Evolutionary conservation across 495 filamentous ascomycete genomes (phyloP).

Genomic region (Neurospora terricola): DNA sequence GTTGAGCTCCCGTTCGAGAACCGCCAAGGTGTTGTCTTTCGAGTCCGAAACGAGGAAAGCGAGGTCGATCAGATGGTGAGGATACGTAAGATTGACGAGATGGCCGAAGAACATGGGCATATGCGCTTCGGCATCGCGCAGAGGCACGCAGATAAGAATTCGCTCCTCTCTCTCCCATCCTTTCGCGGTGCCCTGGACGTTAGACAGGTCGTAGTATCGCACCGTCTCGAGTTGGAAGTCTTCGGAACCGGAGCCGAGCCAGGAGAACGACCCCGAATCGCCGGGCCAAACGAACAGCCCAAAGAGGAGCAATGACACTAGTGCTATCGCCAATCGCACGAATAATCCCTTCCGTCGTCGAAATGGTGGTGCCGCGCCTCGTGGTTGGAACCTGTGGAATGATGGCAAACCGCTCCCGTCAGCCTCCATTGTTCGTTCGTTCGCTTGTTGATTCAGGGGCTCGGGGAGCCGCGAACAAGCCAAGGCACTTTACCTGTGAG

Average conservation of each 20-base stretch:
- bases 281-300: constrained; percentile 57
- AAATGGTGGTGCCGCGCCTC: constrained; percentile 58
- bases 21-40: constrained; percentile 76
- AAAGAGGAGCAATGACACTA: constrained; percentile 45
- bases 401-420: neutral
- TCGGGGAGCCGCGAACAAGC: constrained; percentile 1
- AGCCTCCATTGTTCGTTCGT: neutral
- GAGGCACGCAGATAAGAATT: constrained; percentile 87
- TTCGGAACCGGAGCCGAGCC: constrained; percentile 57
- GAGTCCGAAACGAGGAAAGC: constrained; percentile 98
- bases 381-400: constrained; percentile 68
- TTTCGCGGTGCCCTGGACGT: constrained; percentile 77
- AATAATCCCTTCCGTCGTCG: constrained; percentile 68
- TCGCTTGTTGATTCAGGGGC: neutral
- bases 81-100: constrained; percentile 92
- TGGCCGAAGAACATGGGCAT: constrained; percentile 98
- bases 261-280: constrained; percentile 52
- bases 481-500: constrained; percentile 59
- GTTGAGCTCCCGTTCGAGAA: constrained; percentile 62
- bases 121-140: constrained; percentile 89
- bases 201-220: constrained; percentile 89
- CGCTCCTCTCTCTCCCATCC: constrained; percentile 95
- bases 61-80: constrained; percentile 89
- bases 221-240: constrained; percentile 84
- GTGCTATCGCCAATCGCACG: constrained; percentile 48